A percentile compares a stretch with the other conserved stretches of the same genome.
These are phyloP conservation scores for Nicotiana otophora DNA, from an alignment of 257 asterid genomes.

Conservation along the genomic window DNA sequence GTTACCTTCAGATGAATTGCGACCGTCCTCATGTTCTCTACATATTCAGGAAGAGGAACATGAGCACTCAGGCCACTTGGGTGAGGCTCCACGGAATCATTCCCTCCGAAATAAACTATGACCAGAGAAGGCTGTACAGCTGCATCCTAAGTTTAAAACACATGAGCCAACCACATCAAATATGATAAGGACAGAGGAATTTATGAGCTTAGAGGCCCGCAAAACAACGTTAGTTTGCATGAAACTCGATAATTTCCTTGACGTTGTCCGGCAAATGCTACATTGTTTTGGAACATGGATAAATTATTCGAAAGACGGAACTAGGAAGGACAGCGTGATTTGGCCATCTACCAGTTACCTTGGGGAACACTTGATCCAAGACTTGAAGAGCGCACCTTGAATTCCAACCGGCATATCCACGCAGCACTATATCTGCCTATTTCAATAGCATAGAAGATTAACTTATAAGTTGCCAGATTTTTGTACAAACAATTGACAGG, in stretches of 20 bases:
- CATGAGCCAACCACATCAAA: background rate
- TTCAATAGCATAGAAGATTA: background rate
- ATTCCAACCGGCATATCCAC: conserved; percentile 79
- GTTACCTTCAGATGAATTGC: conserved; percentile 50
- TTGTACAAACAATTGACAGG: background rate
- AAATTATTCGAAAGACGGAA: background rate
- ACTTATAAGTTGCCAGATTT: background rate
- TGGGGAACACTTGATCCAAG: conserved; percentile 52
- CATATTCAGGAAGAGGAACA: conserved; percentile 62
- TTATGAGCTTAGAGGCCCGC: background rate
- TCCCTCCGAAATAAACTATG: conserved; percentile 60
- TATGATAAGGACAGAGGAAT: background rate
- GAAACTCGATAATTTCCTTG: background rate
- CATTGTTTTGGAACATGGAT: background rate
- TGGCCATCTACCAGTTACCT: conserved; percentile 31
- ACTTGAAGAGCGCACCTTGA: conserved; percentile 60
- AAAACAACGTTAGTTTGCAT: background rate
- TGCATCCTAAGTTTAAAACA: conserved; percentile 35
- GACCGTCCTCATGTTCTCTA: conserved; percentile 52
- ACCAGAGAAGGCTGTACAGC: conserved; percentile 57
- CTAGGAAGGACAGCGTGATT: background rate
- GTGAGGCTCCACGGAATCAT: conserved; percentile 47
- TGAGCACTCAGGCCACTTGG: conserved; percentile 45
- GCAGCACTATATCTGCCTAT: conserved; percentile 63
- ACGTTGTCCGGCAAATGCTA: background rate